Evolutionary conservation across 2,329 filamentous ascomycete species (phyloP).

Genomic region (Fusarium scirpi): DNA sequence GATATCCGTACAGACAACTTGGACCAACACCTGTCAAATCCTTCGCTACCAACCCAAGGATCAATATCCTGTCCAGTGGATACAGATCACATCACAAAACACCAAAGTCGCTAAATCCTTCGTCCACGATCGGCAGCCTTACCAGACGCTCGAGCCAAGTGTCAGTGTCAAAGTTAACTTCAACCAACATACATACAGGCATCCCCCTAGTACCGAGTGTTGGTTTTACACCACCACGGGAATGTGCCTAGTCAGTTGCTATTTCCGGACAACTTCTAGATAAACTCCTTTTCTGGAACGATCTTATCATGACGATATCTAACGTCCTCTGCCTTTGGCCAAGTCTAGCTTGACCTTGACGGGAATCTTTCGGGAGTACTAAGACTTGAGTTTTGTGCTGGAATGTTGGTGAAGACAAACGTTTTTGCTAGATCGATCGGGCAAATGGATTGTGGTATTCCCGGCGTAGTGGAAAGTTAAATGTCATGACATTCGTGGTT

Average conservation of each 20-base stretch:
- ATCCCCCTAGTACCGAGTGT: not conserved
- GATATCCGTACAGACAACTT: not conserved
- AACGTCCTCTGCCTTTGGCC: not conserved
- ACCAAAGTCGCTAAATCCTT: conserved; percentile 7
- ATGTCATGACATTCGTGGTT: not conserved
- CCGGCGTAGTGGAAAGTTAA: not conserved
- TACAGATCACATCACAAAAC: conserved; percentile 3
- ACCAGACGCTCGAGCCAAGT: conserved; percentile 11
- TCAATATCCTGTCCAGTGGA: not conserved
- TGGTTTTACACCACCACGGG: not conserved
- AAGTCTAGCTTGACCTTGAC: not conserved
- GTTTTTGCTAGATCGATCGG: not conserved
- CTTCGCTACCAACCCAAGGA: not conserved
- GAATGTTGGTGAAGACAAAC: not conserved
- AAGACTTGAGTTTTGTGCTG: not conserved
- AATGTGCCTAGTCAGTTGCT: not conserved
- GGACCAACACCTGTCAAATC: not conserved
- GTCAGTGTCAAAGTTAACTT: not conserved
- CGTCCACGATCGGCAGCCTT: not conserved
- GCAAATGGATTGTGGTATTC: not conserved
- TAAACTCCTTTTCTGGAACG: not conserved
- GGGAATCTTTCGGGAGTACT: not conserved
- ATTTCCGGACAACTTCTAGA: not conserved
- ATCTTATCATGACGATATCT: not conserved
- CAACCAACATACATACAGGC: not conserved